Conservation (phyloP, 305 asterid species). For the Caryopteris hybrid region DNA sequence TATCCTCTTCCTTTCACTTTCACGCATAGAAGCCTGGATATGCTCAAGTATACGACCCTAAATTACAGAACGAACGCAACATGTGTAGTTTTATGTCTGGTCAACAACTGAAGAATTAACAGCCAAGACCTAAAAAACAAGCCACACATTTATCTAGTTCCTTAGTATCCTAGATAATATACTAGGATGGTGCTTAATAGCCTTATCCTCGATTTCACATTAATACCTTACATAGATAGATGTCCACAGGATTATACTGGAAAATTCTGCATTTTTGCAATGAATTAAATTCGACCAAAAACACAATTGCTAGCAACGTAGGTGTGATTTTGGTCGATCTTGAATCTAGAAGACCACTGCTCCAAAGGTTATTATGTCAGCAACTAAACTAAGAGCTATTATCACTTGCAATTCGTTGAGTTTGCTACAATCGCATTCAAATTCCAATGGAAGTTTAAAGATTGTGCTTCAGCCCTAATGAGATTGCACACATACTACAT, state of each 20-base stretch:
- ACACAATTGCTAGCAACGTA: background rate
- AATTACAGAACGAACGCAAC: background rate
- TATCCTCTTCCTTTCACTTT: constrained; percentile 27
- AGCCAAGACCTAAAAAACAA: background rate
- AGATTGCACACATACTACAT: background rate
- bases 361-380: background rate
- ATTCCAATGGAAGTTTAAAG: background rate
- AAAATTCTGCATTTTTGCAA: background rate
- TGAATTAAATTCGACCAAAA: background rate
- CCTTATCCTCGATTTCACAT: background rate
- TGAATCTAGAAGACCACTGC: background rate
- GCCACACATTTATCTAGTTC: background rate
- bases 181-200: background rate
- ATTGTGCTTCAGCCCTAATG: background rate
- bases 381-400: background rate
- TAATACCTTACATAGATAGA: too few relatives aligned
- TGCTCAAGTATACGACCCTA: constrained; percentile 38
- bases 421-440: background rate
- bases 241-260: too few relatives aligned
- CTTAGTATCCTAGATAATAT: too few relatives aligned
- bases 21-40: constrained; percentile 31
- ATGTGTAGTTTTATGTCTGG: background rate
- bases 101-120: background rate
- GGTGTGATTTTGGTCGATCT: background rate
- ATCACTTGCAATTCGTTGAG: background rate